Base-by-base conservation (phyloP, 768 basidiomycete species). In the Agaricus subrufescens region DNA sequence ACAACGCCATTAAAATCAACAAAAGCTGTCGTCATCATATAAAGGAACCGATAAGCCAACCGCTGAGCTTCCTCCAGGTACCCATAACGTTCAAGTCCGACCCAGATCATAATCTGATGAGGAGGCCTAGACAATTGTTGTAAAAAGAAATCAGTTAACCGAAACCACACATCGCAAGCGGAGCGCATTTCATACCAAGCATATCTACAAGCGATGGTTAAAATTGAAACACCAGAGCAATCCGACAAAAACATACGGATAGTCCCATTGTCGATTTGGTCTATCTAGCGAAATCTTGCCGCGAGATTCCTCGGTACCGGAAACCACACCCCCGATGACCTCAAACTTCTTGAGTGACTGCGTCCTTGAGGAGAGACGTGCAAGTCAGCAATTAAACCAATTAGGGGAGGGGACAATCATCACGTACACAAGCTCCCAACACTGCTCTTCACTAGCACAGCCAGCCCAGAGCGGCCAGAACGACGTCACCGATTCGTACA, bases 191-290 rank as follows among this genome's bases (percentile, higher is more conserved):
- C 8, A 14, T 66, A 82, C 81, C 87, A 90, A 60, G 87, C 88
- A 63, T 89, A 89, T 62, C 86, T 87, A 61, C 46, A 37, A 55
- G 48, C 4, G 31, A 52, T 19, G 38, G 51, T 44, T 29, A 64
- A 66, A 43, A 70, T 58, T 42, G n/a, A 37, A 42, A 30, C 15
- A 30, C 42, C 30, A 27, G 50, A 46, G n/a, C 15, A 10, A 43
- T 56, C 50, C 48, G 51, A 60, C 50, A 42, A 42, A 54, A 37
- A 85, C 90, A 62, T 74, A 94, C 76, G 94, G 96, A 71, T 94
- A 95, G 69, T 95, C 96, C 97, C 96, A 99, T 67, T 99, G 96
- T 60, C 96, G 91, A 73, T 98, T 98, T 14, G 96, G 96, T 47
- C 97, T 81, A 65, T 97, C 94, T 52, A 99, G 77, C 14, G 95